Percentiles rank a stretch among this genome's conserved stretches.
phyloP scores from a whole-genome alignment of 257 asterid genomes.

The Orobanche coerulescens region DNA sequence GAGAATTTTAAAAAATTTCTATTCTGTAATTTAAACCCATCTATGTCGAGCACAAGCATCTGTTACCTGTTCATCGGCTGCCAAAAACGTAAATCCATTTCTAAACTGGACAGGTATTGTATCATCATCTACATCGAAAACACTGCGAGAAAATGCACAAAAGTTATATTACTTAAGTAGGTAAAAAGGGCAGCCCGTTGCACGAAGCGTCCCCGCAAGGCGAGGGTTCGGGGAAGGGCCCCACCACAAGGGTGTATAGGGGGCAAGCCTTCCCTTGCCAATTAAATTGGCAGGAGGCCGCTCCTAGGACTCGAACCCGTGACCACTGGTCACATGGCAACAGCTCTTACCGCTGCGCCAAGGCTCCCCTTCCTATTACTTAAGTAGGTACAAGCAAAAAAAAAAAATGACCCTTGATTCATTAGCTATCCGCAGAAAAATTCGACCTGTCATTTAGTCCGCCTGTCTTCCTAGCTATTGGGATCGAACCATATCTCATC shows the following conservation, averaged over 20 bases:
- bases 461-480: conserved; percentile 87
- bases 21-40: neutral
- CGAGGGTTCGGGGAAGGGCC: too few relatives aligned
- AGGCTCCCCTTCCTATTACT: too few relatives aligned
- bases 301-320: too few relatives aligned
- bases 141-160: conserved; percentile 46
- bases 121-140: conserved; percentile 79
- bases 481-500: conserved; percentile 92
- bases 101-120: conserved; percentile 64
- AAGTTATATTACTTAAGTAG: conserved; percentile 1
- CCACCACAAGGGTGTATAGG: too few relatives aligned
- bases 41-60: conserved; percentile 3
- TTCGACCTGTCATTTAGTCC: conserved; percentile 90
- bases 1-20: neutral
- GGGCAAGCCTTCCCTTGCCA: too few relatives aligned
- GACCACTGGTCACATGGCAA: too few relatives aligned
- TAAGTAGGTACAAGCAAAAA: neutral
- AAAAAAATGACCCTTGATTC: neutral
- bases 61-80: conserved; percentile 76
- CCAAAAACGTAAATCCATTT: conserved; percentile 77
- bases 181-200: too few relatives aligned
- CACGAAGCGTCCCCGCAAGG: too few relatives aligned
- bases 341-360: too few relatives aligned
- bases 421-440: conserved; percentile 9
- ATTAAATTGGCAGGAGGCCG: too few relatives aligned